Evolutionary conservation across 768 basidiomycete genomes (phyloP), one percentile per base, ranked within the genome.

Genomic region (Suillus subaureus): DNA sequence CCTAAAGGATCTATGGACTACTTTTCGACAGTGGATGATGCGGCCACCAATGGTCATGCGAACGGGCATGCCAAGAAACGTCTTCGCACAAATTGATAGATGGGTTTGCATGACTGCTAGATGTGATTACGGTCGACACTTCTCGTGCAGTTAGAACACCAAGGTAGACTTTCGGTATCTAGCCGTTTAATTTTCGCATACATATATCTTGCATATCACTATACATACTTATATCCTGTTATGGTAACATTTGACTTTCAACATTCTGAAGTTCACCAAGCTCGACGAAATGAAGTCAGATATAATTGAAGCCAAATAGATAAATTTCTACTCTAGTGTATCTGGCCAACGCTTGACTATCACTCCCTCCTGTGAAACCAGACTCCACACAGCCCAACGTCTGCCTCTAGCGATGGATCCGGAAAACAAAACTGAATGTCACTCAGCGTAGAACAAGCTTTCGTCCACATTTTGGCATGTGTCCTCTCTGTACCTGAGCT

Each of bases 1-100:
- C 90, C 91, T 9, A 81, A 83, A 62, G 87, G 79, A 31, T 88
- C 89, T 65, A 79, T 91, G 47, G 92, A 93, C 68, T 95, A 93
- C 77, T 95, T 95, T 72, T 65, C 77, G 33, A 62, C 71, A 5
- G 73, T 75, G 26, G 70, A 67, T 21, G 75, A 71, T 16, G 73
- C 74, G 21, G 37, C 70, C 12, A 70, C 72, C 31, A 77, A 74
- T 64, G 75, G 67, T 69, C 72, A 73, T 64, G 73, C 76, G 62
- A 84, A 83, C 63, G 81, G 80, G 52, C 69, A 72, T 57, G 74
- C 82, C 68, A 86, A 85, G 76, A 90, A 90, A 78, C 86, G 88
- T 62, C 74, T 82, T 63, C 87, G 89, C 68, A 76, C 82, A 64
- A 84, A 86, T 60, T 87, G 73, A 79, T 60, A 16, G 11, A 58